Evolutionary conservation across 1,284 basidiomycete species (phyloP), one percentile per base, ranked within the genome.

Genomic region (Sparassis latifolia): DNA sequence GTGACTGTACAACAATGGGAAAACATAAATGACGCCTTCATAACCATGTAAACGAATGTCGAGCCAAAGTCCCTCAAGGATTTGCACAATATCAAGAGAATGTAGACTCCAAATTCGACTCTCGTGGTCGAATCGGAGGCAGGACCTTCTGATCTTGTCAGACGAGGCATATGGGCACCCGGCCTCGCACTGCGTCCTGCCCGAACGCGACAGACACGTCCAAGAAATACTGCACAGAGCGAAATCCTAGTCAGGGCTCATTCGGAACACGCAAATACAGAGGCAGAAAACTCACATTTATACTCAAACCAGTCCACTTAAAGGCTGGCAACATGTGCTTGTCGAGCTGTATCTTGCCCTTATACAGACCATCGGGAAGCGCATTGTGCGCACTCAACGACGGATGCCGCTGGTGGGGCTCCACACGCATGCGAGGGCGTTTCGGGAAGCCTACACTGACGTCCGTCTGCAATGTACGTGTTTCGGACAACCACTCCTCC

Each of bases 391-490:
- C 65, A 38, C 76, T 75, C 39, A 79, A 53, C 2, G 77, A 70
- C 6, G 78, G 77, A 57, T 81, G 79, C 10, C 55, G 54, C 47
- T 62, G 55, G 35, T 64, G 52, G 5, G 64, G 56, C 33, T 61
- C 62, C 42, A 62, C 61, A 7, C 70, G 68, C 44, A 69, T 69
- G 42, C 80, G 71, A 4, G 83, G 81, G 12, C 83, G 76, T 55
- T 86, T 86, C 12, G 82, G 81, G 55, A 87, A 86, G 2, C 84
- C 84, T 42, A 82, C 74, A 44, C 68, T 76, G 44, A 86, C 70
- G 47, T 76, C 73, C 9, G 74, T 79, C 43, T 76, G 69, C 31
- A 85, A 58, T 2, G 72, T 77, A 31, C 70, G 71, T n/a, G 71
- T 71, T 48, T 82, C 74, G 5, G 69, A 69, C 39, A 77, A 44